A percentile compares a stretch with the other conserved stretches of the same genome.
Conservation (phyloP, 164 flowering plant species). For the Santalum album region DNA sequence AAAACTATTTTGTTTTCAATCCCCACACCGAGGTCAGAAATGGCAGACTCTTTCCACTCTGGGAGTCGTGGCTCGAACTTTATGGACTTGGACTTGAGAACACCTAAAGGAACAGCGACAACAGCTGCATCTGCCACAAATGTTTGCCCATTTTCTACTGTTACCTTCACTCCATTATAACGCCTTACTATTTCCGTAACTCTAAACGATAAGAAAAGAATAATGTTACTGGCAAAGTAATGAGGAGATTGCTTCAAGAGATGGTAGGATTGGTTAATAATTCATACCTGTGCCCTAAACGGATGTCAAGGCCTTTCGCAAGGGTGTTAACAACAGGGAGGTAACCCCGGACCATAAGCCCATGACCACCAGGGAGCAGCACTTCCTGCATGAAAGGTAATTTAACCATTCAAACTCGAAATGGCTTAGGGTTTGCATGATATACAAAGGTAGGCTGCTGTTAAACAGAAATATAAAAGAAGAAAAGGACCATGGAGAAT, state of each 20-base stretch:
- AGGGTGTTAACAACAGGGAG: conserved; percentile 80
- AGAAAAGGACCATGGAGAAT: too few relatives aligned
- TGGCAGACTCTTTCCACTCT: conserved; percentile 84
- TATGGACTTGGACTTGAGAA: conserved; percentile 54
- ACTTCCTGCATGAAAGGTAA: conserved; percentile 49
- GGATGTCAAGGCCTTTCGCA: conserved; percentile 89
- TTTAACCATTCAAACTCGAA: background rate
- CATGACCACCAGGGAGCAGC: conserved; percentile 95
- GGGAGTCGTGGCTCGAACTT: conserved; percentile 85
- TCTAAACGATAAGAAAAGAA: conserved; percentile 22
- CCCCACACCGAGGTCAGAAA: conserved; percentile 76
- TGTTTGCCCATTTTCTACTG: conserved; percentile 61
- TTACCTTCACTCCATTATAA: conserved; percentile 66
- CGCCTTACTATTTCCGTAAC: conserved; percentile 54
- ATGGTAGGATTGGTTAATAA: background rate
- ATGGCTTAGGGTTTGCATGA: background rate
- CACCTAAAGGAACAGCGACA: conserved; percentile 79
- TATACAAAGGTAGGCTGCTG: too few relatives aligned
- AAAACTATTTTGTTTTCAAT: conserved; percentile 79
- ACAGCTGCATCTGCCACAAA: conserved; percentile 85
- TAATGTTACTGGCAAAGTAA: background rate
- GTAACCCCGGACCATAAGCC: conserved; percentile 96
- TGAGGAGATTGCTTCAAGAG: background rate
- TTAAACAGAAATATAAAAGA: too few relatives aligned
- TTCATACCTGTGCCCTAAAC: conserved; percentile 64